Base-by-base conservation (phyloP, 345 rosid species). In the Pistacia vera region DNA sequence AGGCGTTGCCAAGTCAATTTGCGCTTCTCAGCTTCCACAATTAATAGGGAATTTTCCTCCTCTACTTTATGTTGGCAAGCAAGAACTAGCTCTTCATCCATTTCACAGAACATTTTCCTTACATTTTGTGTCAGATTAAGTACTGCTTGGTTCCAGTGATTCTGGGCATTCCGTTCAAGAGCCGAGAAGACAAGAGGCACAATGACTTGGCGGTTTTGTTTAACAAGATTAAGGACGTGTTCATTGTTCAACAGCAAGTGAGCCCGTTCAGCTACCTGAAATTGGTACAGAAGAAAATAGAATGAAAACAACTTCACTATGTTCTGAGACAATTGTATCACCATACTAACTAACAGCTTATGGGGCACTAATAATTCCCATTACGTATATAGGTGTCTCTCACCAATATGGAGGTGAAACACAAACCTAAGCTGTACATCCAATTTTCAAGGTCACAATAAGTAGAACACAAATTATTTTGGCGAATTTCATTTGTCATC, bases 191-290 rank as follows among this genome's bases (percentile, higher is more conserved):
- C 77, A 1, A 89, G 81, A 35, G 97, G 97, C 72, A 88, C 77
- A 62, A 92, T 85, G 73, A 80, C 90, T 36, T 86, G 88, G 56
- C 88, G 79, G 70, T 92, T 87, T 8, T 87, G 83, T 16, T 81
- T 75, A 8, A 90, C 75, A 11, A 87, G 93, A 58, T 83, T 82
- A 20, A 90, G 84, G 81, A 92, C 44, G 61, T 85, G 91, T 79
- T 89, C 94, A 3, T 92, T 92, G 84, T 89, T 87, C 94, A 89
- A 90, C 22, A 92, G 78, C 83, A 92, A 79, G 81, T 90, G 97
- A 25, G 94, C 94, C 54, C 97, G 87, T 83, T 92, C 94, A 1
- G 97, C 90, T 62, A 92, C 94, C 97, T 92, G 87, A 75, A 83
- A 85, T 69, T 14, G 25, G 35, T 25, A 5, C 18, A 48, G 36